phyloP scores from a whole-genome alignment of 441 rosid species.

The Raphanus hybrid region DNA sequence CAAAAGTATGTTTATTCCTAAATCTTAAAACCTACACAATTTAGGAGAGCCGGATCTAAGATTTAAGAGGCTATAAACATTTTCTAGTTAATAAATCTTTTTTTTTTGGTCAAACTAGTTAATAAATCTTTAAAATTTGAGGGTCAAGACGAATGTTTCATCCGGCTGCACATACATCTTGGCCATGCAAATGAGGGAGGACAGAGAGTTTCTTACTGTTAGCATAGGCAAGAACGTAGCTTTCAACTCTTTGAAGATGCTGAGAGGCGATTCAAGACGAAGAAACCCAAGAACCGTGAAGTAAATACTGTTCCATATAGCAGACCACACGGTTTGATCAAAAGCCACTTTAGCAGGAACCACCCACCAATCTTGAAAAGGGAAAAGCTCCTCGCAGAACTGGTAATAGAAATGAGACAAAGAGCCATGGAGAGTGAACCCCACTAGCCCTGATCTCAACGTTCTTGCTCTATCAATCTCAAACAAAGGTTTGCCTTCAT shows the following conservation, averaged over 20 bases:
- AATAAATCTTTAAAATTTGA: not conserved
- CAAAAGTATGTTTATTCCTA: constrained; percentile 1
- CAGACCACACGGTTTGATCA: constrained; percentile 91
- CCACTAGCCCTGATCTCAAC: constrained; percentile 94
- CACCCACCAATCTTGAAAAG: constrained; percentile 92
- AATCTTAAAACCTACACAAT: not conserved
- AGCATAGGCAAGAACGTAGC: constrained; percentile 87
- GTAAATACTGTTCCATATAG: constrained; percentile 92
- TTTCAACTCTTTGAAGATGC: constrained; percentile 62
- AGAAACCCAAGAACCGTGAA: constrained; percentile 69
- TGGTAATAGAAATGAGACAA: constrained; percentile 94
- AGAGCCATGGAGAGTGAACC: constrained; percentile 91
- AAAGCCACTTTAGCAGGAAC: constrained; percentile 88
- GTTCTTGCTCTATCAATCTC: constrained; percentile 83
- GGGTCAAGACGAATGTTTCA: not conserved
- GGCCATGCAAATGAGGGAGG: not conserved
- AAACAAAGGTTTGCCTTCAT: constrained; percentile 87
- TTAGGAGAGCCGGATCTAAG: not conserved
- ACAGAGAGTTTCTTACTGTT: constrained; percentile 59
- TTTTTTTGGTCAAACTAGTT: not conserved
- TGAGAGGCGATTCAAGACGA: constrained; percentile 73
- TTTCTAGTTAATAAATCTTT: not conserved
- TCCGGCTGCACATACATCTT: not conserved
- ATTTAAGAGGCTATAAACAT: not conserved
- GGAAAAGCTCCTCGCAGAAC: constrained; percentile 89